Base-by-base conservation (phyloP, 75 land plant species). In the Sequoiadendron giganteum region DNA sequence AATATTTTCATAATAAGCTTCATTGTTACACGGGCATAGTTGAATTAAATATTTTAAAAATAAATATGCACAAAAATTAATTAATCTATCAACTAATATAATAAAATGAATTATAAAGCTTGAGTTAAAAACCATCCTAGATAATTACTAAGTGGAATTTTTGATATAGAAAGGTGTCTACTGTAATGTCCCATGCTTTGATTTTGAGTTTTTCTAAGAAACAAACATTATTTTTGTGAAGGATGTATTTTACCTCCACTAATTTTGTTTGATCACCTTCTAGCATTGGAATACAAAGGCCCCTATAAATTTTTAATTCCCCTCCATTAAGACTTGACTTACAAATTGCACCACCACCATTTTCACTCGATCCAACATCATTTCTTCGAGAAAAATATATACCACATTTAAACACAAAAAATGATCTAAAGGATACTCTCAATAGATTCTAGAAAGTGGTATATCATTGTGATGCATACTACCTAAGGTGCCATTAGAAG, bases 71-170 rank as follows among this genome's bases (percentile, higher is more conserved):
- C 48, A 45, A 45, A 45, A 45, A 45, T 45, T 5, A 45, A 45
- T 7, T 3, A 45, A 6, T 45, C 48, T 0, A 7, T 45, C 48
- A 45, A 45, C 7, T 45, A 7, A 45, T 5, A 45, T 45, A 6
- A 5, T 0, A 45, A 45, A 45, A 45, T 45, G 48, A 45, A 45
- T 45, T 45, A 45, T 5, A 45, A 6, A 7, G 48, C 8, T 7
- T 6, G 8, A 45, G 8, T 5, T 6, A 7, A 7, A 45, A 7
- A 5, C 8, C 7, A 45, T 45, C 99, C 99, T 84, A 98, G 93
- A 81, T 95, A 95, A 82, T 92, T 93, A 88, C 93, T 94, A 39
- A 96, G 98, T 75, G 98, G 97, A 86, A 96, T 96, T 87, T 95
- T 97, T 32, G 97, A 90, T 86, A 93, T 86, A 78, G 87, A 25